These are phyloP conservation scores for Breviolum minutum DNA, from an alignment of 73 alveolate species.

Conservation along the genomic window DNA sequence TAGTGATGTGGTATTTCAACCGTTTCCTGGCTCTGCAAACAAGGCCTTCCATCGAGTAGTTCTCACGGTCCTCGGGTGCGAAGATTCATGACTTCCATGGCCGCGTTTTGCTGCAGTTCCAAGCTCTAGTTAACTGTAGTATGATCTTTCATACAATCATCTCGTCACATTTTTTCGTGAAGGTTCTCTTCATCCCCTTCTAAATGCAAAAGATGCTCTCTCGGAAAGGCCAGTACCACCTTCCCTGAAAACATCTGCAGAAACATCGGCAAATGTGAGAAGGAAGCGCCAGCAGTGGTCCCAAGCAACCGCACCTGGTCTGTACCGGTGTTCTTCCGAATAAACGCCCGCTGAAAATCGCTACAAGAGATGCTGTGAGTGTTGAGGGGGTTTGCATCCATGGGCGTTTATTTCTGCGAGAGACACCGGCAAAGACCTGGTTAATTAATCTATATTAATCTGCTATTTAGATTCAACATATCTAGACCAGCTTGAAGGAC, in stretches of 20 bases:
- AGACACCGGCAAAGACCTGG: conserved; percentile 52
- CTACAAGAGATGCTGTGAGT: background rate
- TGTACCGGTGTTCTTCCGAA: conserved; percentile 77
- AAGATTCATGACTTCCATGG: background rate
- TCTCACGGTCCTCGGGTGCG: conserved; percentile 18
- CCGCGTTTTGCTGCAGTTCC: background rate
- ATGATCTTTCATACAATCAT: too few relatives aligned
- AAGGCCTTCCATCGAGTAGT: conserved; percentile 64
- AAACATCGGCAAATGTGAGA: conserved; percentile 44
- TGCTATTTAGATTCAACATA: background rate
- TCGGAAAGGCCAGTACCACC: conserved; percentile 60
- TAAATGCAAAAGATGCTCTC: conserved; percentile 10
- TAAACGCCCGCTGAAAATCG: conserved; percentile 30
- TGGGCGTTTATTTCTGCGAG: conserved; percentile 63
- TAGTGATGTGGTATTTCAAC: too few relatives aligned
- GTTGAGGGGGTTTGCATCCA: background rate
- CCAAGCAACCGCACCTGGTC: conserved; percentile 73
- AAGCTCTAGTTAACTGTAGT: too few relatives aligned
- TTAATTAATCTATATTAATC: background rate
- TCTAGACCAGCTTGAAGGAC: background rate
- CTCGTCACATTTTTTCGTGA: background rate
- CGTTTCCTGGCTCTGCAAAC: background rate
- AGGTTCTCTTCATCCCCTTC: background rate
- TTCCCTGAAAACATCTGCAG: conserved; percentile 65
- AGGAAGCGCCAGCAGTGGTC: conserved; percentile 43